These are phyloP conservation scores for Melaleuca quinquenervia DNA, from an alignment of 345 rosid genomes.

Conservation along the genomic window DNA sequence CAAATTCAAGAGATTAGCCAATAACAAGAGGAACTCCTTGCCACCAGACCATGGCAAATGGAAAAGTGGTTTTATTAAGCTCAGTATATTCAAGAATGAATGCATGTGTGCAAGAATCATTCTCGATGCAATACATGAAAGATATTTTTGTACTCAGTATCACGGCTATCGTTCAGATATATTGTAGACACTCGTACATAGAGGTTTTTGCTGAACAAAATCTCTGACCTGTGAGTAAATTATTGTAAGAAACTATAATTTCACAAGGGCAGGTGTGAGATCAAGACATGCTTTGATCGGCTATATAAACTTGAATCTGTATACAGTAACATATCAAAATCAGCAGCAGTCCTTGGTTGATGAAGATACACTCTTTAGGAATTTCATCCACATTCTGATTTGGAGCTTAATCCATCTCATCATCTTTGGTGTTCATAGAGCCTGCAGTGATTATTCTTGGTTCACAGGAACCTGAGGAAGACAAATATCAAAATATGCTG, in stretches of 20 bases:
- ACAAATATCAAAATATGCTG: background rate
- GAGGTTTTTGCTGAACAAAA: background rate
- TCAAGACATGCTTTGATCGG: background rate
- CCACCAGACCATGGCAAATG: background rate
- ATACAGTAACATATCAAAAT: background rate
- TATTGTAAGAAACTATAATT: background rate
- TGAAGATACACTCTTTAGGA: conserved; percentile 2
- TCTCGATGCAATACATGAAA: background rate
- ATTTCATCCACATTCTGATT: conserved; percentile 4
- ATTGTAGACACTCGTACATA: background rate
- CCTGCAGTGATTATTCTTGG: conserved; percentile 4
- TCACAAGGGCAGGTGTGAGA: background rate
- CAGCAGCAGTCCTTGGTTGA: background rate
- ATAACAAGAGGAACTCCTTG: background rate
- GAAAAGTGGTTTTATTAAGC: background rate
- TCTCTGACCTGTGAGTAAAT: background rate
- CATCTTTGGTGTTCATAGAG: conserved; percentile 30
- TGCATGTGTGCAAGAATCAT: background rate
- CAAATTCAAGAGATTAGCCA: background rate
- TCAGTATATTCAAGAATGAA: background rate
- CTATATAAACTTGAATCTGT: background rate
- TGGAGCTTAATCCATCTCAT: conserved; percentile 8
- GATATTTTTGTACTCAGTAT: background rate
- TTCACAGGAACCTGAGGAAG: conserved; percentile 16
- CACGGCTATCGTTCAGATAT: background rate